Evolutionary conservation across 768 basidiomycete species (phyloP).

Genomic region (Boletus pseudopeckii): DNA sequence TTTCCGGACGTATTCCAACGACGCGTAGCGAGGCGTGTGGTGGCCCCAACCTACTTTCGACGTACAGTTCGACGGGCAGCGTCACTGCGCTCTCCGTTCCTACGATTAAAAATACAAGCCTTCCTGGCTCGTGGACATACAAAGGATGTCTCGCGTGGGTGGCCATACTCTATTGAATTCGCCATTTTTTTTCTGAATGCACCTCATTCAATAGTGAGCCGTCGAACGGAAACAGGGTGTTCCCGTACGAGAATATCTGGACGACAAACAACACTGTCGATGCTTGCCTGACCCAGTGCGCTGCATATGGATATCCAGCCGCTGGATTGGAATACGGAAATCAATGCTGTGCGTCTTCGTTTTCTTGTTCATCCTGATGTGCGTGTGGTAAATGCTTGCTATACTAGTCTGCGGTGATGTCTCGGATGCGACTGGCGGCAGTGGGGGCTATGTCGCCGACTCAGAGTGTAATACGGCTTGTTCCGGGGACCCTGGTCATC

Average conservation of each 20-base stretch:
- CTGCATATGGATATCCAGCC: constrained; percentile 66
- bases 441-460: constrained; percentile 32
- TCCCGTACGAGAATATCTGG: constrained; percentile 61
- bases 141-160: constrained; percentile 64
- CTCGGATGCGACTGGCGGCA: constrained; percentile 43
- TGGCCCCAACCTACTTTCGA: constrained; percentile 66
- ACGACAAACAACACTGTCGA: constrained; percentile 60
- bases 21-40: constrained; percentile 61
- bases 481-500: constrained; percentile 64
- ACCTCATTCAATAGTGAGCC: constrained; percentile 42
- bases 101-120: constrained; percentile 45
- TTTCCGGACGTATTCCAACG: background rate
- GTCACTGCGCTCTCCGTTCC: constrained; percentile 61
- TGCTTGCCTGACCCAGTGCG: constrained; percentile 66
- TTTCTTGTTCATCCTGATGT: background rate
- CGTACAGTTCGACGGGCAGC: constrained; percentile 53
- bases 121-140: constrained; percentile 65
- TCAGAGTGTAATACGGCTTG: constrained; percentile 50
- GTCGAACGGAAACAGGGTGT: constrained; percentile 39
- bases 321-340: constrained; percentile 67
- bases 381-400: background rate
- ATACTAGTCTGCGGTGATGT: constrained; percentile 66
- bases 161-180: background rate
- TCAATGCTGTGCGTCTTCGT: constrained; percentile 62
- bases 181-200: background rate